Evolutionary conservation across 352 stramenopile species (phyloP).

Genomic region (Globisporangium canariense): DNA sequence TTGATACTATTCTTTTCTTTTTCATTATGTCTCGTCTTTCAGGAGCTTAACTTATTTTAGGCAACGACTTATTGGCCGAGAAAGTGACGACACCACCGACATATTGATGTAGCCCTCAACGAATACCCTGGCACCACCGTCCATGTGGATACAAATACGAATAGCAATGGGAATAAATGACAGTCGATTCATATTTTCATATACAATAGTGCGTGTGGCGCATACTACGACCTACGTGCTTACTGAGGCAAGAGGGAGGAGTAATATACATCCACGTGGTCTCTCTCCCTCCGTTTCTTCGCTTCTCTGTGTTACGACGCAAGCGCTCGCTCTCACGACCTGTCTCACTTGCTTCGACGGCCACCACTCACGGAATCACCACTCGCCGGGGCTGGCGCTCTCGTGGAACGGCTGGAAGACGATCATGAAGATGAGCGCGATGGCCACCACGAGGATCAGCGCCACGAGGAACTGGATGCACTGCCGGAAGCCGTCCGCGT

Average conservation of each 20-base stretch:
- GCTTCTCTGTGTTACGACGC: constrained; percentile 1
- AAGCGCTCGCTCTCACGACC: neutral
- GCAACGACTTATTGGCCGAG: too few relatives aligned
- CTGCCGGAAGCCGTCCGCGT: constrained; percentile 57
- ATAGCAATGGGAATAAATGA: too few relatives aligned
- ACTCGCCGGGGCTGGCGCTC: neutral
- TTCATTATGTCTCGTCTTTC: too few relatives aligned
- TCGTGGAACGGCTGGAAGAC: constrained; percentile 54
- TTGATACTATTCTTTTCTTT: too few relatives aligned
- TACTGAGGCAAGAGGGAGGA: neutral
- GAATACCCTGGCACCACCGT: too few relatives aligned
- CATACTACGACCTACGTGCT: neutral
- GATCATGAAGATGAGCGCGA: constrained; percentile 64
- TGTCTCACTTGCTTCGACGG: constrained; percentile 5
- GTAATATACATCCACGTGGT: constrained; percentile 13
- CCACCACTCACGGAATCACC: neutral
- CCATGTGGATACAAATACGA: too few relatives aligned
- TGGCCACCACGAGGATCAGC: constrained; percentile 64
- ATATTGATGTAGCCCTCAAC: neutral
- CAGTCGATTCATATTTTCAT: constrained; percentile 4
- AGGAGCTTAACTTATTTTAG: too few relatives aligned
- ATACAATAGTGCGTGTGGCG: neutral
- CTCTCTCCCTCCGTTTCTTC: constrained; percentile 9
- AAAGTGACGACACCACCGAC: neutral
- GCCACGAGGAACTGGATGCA: constrained; percentile 73